phyloP scores from a whole-genome alignment of 192 early-diverging fungal genomes.

The Pilaira anomala region DNA sequence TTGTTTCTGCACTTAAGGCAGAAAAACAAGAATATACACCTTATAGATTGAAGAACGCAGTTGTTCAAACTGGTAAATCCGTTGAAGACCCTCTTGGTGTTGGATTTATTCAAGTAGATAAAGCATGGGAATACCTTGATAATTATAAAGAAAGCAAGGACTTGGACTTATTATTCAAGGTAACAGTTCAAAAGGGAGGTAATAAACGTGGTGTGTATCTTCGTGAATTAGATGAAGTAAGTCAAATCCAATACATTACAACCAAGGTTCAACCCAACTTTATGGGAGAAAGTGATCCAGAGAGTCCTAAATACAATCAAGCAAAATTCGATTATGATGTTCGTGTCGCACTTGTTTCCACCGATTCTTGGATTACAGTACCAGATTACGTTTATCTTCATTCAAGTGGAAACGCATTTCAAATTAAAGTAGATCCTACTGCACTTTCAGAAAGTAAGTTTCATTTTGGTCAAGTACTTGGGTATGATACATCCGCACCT shows the following conservation, averaged over 20 bases:
- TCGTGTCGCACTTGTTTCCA: constrained; percentile 65
- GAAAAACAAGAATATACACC: constrained; percentile 66
- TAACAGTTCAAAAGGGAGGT: constrained; percentile 37
- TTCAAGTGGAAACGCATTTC: constrained; percentile 61
- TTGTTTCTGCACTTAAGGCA: constrained; percentile 85
- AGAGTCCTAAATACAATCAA: constrained; percentile 53
- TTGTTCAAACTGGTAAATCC: constrained; percentile 71
- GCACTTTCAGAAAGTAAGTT: constrained; percentile 70
- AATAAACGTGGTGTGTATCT: constrained; percentile 83
- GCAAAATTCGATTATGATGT: constrained; percentile 75
- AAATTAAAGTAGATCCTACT: constrained; percentile 76
- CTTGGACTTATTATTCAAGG: constrained; percentile 70
- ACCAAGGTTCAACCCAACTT: constrained; percentile 58
- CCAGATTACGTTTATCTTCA: constrained; percentile 74
- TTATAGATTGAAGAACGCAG: constrained; percentile 78
- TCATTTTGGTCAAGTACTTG: constrained; percentile 75
- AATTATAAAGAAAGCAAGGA: constrained; percentile 49
- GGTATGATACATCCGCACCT: constrained; percentile 70
- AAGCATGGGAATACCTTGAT: constrained; percentile 79
- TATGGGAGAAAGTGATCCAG: constrained; percentile 59
- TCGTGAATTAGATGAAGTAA: constrained; percentile 72
- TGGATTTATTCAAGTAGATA: constrained; percentile 85
- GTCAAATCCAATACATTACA: constrained; percentile 51
- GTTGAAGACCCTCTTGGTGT: constrained; percentile 75
- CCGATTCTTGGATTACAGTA: constrained; percentile 72